Base-by-base conservation (phyloP, 257 asterid species). In the Solanum tarapatanum region DNA sequence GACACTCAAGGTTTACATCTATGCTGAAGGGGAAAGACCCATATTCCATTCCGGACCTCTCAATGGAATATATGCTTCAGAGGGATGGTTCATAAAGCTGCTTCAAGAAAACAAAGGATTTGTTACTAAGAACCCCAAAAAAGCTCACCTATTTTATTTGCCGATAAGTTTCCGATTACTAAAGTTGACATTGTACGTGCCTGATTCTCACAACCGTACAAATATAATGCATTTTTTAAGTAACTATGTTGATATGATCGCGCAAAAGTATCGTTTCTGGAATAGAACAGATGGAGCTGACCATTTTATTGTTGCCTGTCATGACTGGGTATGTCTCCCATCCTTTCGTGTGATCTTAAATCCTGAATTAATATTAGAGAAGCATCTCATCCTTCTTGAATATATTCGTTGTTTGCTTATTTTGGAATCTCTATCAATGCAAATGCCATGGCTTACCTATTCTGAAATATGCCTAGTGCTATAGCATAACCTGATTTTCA, bases 41-140 rank as follows among this genome's bases (percentile, higher is more conserved):
- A 86, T 92, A 84, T 93, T 90, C 77, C 94, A 93, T 48, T 85
- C 89, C 2, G 90, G 94, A 35, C 77, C 89, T 28, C 92, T 94
- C 1, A 84, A 88, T 87, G 96, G 96, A 84, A 90, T 92, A 84
- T 94, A 92, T 79, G 93, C 96, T 72, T 90, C 96, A 1, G 95
- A 94, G 89, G 96, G 96, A 19, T 94, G 96, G 96, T 94, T 94
- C 88, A 85, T 93, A 91, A 94, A 91, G 90, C 88, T 86, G 84
- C 80, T 92, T 55, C 90, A 91, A 88, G 87, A 85, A 76, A 92
- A 88, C 91, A 90, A 89, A 87, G 77, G 75, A 14, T 94, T 88
- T 73, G 88, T 89, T 13, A 92, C 94, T 43, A 85, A 87, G 39
- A 87, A 89, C 84, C 91, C 93, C 23, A 64, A 11, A 4, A 84